A percentile compares a stretch with the other conserved stretches of the same genome.
These are phyloP conservation scores for Mrakia gelida DNA, from an alignment of 768 basidiomycete species.

Conservation along the genomic window DNA sequence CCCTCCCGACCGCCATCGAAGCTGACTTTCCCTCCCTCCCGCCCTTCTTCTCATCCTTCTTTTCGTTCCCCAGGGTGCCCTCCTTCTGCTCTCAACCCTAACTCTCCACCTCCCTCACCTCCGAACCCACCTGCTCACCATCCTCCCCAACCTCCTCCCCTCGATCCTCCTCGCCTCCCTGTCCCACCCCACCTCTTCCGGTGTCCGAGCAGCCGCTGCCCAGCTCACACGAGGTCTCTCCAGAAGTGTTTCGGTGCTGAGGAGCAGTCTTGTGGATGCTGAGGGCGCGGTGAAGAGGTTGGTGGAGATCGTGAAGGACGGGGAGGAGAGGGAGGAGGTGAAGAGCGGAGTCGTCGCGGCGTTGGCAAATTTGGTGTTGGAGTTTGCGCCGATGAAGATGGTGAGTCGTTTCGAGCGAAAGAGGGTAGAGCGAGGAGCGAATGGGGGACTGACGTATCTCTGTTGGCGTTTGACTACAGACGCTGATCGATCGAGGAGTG, in stretches of 20 bases:
- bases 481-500: neutral
- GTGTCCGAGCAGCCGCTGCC: conserved; percentile 79
- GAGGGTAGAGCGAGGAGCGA: no score
- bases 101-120: conserved; percentile 68
- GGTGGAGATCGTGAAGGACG: conserved; percentile 50
- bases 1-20: no score
- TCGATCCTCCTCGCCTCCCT: conserved; percentile 46
- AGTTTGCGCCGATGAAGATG: conserved; percentile 72
- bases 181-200: conserved; percentile 55
- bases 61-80: conserved; percentile 53
- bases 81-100: conserved; percentile 70
- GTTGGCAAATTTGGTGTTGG: conserved; percentile 79
- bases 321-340: conserved; percentile 12
- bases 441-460: neutral
- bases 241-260: conserved; percentile 69
- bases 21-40: no score
- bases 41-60: neutral
- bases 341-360: conserved; percentile 47
- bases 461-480: neutral
- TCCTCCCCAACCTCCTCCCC: conserved; percentile 48
- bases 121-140: conserved; percentile 59
- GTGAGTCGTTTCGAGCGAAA: conserved; percentile 56
- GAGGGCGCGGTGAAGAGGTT: conserved; percentile 71
- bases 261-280: conserved; percentile 79
- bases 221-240: conserved; percentile 77